Evolutionary conservation across 148 eudicot species (phyloP).

Genomic region (Cornus florida): DNA sequence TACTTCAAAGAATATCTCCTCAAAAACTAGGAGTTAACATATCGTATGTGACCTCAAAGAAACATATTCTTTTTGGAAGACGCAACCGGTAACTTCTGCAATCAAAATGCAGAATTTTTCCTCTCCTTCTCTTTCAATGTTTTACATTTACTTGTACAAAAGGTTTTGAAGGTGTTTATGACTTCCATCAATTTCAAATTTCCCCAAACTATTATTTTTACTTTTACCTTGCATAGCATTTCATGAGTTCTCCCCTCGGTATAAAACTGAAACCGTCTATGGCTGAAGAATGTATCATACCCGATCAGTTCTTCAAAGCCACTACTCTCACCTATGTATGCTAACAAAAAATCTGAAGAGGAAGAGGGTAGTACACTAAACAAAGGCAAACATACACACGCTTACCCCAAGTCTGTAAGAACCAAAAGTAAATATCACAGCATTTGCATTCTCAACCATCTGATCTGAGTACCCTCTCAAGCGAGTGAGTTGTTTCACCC

Average conservation of each 20-base stretch:
- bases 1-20: background rate
- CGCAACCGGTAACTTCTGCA: background rate
- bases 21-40: background rate
- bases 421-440: slow-evolving; percentile 83
- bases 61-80: background rate
- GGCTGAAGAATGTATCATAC: background rate
- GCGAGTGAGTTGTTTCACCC: slow-evolving; percentile 87
- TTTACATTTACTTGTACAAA: background rate
- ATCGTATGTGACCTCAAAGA: background rate
- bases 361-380: background rate
- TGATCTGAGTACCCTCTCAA: slow-evolving; percentile 80
- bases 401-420: slow-evolving; percentile 90
- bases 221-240: background rate
- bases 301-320: background rate
- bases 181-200: background rate
- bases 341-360: background rate
- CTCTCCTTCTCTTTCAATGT: background rate
- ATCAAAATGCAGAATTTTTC: background rate
- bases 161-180: background rate
- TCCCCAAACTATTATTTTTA: background rate
- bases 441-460: slow-evolving; percentile 93
- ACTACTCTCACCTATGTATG: background rate
- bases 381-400: background rate
- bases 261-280: background rate
- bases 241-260: background rate